Base-by-base conservation (phyloP, 2,329 filamentous ascomycete species). In the Ophiostoma populinum region DNA sequence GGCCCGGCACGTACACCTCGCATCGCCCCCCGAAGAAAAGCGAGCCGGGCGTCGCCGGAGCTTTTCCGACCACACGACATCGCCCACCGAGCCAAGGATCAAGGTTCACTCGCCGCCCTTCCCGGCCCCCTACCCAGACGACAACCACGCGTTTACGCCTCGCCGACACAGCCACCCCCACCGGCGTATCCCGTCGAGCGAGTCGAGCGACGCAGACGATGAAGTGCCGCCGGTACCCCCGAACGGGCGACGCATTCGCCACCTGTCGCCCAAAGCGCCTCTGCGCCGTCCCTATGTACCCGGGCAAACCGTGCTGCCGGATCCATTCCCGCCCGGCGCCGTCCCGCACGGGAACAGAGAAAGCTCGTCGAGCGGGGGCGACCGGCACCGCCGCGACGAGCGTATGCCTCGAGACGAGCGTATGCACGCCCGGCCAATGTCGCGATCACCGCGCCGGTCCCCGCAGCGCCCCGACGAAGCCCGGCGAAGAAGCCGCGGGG, bases 101-200 rank as follows among this genome's bases (percentile, higher is more conserved):
- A 33, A 19, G 13, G 24, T 37, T 2, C 34, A 39, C 19, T 28
- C 36, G n/a, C 39, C 42, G 3, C 32, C 24, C 25, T 47, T 36
- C 45, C 39, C 35, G 45, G 36, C 46, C 4, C 4, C 29, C 44
- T 9, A 40, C 48, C 15, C 49, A 62, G 35, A 43, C 59, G 11
- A 55, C 21, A 50, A 51, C 11, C 36, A 44, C 7, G 13, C 10
- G 2, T 28, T 42, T 2, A 50, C 51, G 15, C 44, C 48, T 13
- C 58, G 65, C 15, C 52, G 63, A 20, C 63, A 67, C 44, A 67
- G 63, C 43, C 65, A 68, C 35, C 61, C 63, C 0, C 54, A 59
- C 20, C 55, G 57, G 33, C 34, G 24, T 28, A 58, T 57, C 16
- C 56, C 55, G 3, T 55, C 57, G 2, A 61, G 59, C n/a, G 58